Evolutionary conservation across 305 asterid species (phyloP).

Genomic region (Rubia peregrina): DNA sequence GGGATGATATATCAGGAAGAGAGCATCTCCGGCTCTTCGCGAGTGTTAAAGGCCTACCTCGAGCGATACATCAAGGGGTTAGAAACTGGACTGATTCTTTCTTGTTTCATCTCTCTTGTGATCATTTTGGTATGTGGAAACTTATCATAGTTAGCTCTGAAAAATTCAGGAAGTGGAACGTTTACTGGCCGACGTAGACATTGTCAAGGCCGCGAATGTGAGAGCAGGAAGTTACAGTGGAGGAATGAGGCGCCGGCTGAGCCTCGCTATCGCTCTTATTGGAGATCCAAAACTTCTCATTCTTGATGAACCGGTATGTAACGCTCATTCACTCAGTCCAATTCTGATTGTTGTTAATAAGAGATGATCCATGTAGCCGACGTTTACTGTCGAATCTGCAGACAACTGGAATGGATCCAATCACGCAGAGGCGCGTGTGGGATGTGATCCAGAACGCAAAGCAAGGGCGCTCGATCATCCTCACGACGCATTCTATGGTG

Average conservation of each 20-base stretch:
- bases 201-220: conserved; percentile 57
- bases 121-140: background rate
- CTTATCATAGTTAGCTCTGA: background rate
- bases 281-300: conserved; percentile 91
- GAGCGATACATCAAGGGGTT: conserved; percentile 28
- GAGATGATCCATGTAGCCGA: background rate
- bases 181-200: conserved; percentile 71
- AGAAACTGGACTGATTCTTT: conserved; percentile 1
- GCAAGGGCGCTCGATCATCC: conserved; percentile 80
- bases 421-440: conserved; percentile 89
- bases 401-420: conserved; percentile 99
- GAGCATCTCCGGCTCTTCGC: conserved; percentile 90
- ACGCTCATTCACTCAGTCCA: background rate
- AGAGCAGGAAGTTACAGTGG: conserved; percentile 88
- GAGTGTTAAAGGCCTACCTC: conserved; percentile 69
- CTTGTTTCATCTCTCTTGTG: background rate
- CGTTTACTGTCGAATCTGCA: conserved; percentile 16
- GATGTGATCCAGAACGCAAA: conserved; percentile 86
- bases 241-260: conserved; percentile 93
- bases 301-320: conserved; percentile 78
- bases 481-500: conserved; percentile 96
- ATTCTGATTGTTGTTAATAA: background rate
- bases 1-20: conserved; percentile 86
- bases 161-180: conserved; percentile 48
- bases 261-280: conserved; percentile 90